phyloP scores from a whole-genome alignment of 2,329 filamentous ascomycete genomes.

The Hymenoscyphus albidus region DNA sequence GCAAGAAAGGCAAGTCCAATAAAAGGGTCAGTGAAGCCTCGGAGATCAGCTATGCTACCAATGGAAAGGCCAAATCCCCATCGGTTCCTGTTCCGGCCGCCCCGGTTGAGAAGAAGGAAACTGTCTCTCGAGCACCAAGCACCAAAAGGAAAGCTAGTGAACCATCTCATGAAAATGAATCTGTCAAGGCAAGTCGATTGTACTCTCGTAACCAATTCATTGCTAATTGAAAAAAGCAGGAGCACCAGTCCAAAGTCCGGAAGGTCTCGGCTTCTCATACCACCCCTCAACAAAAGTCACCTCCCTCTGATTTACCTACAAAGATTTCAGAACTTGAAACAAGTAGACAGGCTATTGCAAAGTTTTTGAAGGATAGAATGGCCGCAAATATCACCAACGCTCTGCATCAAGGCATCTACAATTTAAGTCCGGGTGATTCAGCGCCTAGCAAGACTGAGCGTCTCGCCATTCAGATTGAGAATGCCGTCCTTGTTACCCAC shows the following conservation, averaged over 20 bases:
- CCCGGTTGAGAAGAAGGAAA: conserved; percentile 36
- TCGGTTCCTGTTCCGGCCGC: conserved; percentile 20
- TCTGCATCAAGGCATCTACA: conserved; percentile 61
- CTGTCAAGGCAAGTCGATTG: conserved; percentile 44
- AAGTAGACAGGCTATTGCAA: conserved; percentile 64
- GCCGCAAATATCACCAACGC: conserved; percentile 61
- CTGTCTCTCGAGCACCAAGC: conserved; percentile 37
- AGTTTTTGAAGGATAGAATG: conserved; percentile 67
- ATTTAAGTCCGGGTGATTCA: conserved; percentile 59
- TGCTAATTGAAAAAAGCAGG: conserved; percentile 33
- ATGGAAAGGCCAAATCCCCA: conserved; percentile 32
- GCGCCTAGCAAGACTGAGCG: conserved; percentile 62
- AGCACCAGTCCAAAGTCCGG: conserved; percentile 46
- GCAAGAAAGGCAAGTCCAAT: conserved; percentile 52
- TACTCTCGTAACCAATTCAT: background rate
- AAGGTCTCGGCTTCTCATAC: conserved; percentile 50
- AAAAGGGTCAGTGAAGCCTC: conserved; percentile 62
- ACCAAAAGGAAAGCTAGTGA: conserved; percentile 57
- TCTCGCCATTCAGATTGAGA: conserved; percentile 76
- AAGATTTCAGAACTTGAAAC: conserved; percentile 55
- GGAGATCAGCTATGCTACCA: conserved; percentile 42
- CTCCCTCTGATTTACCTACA: conserved; percentile 43
- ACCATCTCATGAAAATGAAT: conserved; percentile 49
- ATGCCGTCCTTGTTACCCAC: conserved; percentile 58
- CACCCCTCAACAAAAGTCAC: conserved; percentile 32